A percentile compares a stretch with the other conserved stretches of the same genome.
These are phyloP conservation scores for Lasiosphaeria ovina DNA, from an alignment of 495 filamentous ascomycete genomes.

Conservation along the genomic window DNA sequence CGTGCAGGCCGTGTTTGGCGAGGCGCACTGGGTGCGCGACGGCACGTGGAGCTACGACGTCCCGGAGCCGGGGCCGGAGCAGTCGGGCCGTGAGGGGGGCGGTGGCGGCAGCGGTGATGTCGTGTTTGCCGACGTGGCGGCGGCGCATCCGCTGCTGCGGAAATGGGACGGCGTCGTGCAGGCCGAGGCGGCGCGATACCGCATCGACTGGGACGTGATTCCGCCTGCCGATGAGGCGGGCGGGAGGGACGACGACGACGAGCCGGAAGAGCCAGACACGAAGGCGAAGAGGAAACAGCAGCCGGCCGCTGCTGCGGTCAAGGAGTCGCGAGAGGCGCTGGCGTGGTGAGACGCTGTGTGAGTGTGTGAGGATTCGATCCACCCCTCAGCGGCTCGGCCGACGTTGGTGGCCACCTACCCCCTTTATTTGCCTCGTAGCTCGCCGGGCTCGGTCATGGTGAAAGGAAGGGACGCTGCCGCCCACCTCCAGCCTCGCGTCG, in stretches of 20 bases:
- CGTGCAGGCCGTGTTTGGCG: slow-evolving; percentile 61
- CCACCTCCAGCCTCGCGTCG: too few relatives aligned
- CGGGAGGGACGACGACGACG: slow-evolving; percentile 12
- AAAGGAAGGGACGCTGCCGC: too few relatives aligned
- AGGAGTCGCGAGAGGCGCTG: slow-evolving; percentile 13
- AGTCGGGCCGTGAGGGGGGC: slow-evolving; percentile 31
- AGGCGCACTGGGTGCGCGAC: slow-evolving; percentile 56
- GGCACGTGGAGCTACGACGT: slow-evolving; percentile 64
- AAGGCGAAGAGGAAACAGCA: not conserved
- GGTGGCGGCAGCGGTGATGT: slow-evolving; percentile 32
- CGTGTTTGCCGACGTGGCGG: slow-evolving; percentile 53
- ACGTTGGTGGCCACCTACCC: too few relatives aligned
- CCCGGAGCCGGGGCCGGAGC: slow-evolving; percentile 13
- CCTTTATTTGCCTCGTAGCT: too few relatives aligned
- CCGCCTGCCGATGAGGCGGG: slow-evolving; percentile 19
- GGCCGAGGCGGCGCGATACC: slow-evolving; percentile 42
- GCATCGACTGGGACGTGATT: slow-evolving; percentile 38
- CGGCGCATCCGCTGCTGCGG: slow-evolving; percentile 56
- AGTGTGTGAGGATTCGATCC: too few relatives aligned
- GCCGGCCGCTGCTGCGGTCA: not conserved
- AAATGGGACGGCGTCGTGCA: slow-evolving; percentile 52
- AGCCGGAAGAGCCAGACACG: not conserved
- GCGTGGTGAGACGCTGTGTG: slow-evolving; percentile 21
- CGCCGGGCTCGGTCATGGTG: too few relatives aligned
- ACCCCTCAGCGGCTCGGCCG: too few relatives aligned